Base-by-base conservation (phyloP, 441 rosid genomes). In the Adansonia grandidieri region DNA sequence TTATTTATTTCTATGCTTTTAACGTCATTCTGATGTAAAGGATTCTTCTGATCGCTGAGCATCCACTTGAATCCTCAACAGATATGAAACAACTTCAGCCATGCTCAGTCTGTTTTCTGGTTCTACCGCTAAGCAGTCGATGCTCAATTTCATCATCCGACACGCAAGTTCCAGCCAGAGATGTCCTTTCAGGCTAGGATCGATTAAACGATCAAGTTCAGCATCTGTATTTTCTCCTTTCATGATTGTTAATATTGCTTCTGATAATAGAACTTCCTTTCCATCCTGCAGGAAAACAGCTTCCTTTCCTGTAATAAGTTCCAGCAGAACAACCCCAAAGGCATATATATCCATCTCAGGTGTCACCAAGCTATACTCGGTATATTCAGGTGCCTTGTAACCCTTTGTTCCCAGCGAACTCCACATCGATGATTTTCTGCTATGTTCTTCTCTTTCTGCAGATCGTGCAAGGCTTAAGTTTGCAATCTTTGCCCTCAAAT, bases 381-480 rank as follows among this genome's bases (percentile, higher is more conserved):
- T 50, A 28, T 78, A 83, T 76, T 85, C 85, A 0, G 85, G 89
- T 0, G 89, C 85, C 77, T 78, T 61, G 68, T 83, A 87, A 19
- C 96, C 95, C 82, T 85, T 89, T 1, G 92, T 92, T 75, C 94
- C 97, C 68, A 91, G 87, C 24, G 90, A 90, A 75, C 92, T 95
- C 77, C 86, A 85, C 5, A 93, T 88, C 87, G 89, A 81, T 77
- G 86, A 82, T 32, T 88, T 87, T 42, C 83, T 87, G 9, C 94
- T 88, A 53, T 37, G 42, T 37, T 85, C 91, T 63, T 70, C 74
- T 28, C 81, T 82, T 69, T 81, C 87, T 1, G 92, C 75, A 3
- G 93, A 74, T 77, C 93, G 86, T 1, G 97, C 95, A 40, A 83
- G 84, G 9, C 88, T 87, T 64, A 95, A 82, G 45, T 90, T 90